Evolutionary conservation across 2,329 filamentous ascomycete genomes (phyloP).

Genomic region (Alternaria arbusti): DNA sequence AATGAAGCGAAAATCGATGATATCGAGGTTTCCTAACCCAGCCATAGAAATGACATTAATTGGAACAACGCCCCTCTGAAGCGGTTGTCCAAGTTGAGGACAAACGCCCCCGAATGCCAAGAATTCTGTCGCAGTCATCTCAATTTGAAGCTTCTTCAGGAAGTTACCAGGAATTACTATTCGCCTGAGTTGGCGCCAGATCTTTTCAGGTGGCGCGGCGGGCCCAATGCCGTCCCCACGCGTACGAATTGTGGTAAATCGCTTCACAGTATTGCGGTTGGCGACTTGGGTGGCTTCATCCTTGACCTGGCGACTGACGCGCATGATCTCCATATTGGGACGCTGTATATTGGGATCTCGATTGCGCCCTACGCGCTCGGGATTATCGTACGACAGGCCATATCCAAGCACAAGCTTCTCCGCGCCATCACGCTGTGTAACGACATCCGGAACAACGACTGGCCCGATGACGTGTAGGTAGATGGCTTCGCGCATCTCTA

Average conservation of each 20-base stretch:
- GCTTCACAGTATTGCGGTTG: slow-evolving; percentile 7
- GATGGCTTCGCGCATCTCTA: slow-evolving; percentile 16
- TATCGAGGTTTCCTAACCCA: not conserved
- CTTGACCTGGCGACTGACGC: slow-evolving; percentile 9
- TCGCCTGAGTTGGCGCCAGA: not conserved
- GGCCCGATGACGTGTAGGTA: slow-evolving; percentile 19
- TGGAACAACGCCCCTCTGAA: not conserved
- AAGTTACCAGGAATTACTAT: not conserved
- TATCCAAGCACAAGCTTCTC: slow-evolving; percentile 6
- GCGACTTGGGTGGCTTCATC: slow-evolving; percentile 5
- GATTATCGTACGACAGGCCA: not conserved
- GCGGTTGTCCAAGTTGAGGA: not conserved
- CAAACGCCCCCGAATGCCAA: slow-evolving; percentile 14
- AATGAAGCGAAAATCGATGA: slow-evolving; percentile 28
- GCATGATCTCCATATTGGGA: slow-evolving; percentile 18
- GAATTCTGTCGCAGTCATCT: slow-evolving; percentile 14
- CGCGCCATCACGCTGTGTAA: not conserved
- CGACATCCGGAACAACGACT: slow-evolving; percentile 13
- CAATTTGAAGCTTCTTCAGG: slow-evolving; percentile 17
- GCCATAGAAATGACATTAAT: not conserved
- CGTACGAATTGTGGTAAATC: not conserved
- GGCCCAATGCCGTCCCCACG: not conserved
- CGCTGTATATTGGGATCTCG: slow-evolving; percentile 16
- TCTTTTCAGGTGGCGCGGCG: not conserved
- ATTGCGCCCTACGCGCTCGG: not conserved